Evolutionary conservation across 257 asterid species (phyloP), one percentile per base, ranked within the genome.

Genomic region (Solanum stenotomum): DNA sequence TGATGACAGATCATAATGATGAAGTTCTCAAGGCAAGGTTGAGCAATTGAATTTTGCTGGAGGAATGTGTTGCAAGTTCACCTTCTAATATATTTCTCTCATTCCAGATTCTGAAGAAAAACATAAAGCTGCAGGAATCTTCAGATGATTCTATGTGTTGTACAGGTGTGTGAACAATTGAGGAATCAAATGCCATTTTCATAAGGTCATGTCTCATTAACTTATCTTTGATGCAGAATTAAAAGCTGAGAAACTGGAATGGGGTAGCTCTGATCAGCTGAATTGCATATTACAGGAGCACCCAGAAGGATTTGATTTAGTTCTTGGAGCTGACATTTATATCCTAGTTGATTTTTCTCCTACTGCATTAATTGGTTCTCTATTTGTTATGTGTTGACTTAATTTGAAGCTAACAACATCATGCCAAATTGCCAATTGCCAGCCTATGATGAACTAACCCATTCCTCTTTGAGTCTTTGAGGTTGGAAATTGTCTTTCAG

Each of bases 291-390:
- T 97, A 91, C 90, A 91, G 88, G 89, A 67, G 89, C 96, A 91
- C 89, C 92, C 94, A 0, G 86, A 87, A 87, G 99, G 98, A 91
- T 97, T 96, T 87, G 98, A 97, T 91, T 92, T 96, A 88, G 91
- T 97, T 79, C 96, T 97, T 81, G 99, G 99, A 89, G 99, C 98
- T 85, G 99, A 97, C 94, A 97, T 97, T 78, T 97, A 96, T 96
- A 96, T 95, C 99, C 99, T 86, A 49, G 86, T 86, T 44, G 85
- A 13, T 89, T 61, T 44, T 34, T 86, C 29, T 86, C 88, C 16
- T 31, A 20, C 25, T 49, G 34, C 13, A 3, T 34, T 52, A 34
- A 74, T 74, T 72, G 40, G 37, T 82, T 87, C 61, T 86, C 29
- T 22, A 1, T 75, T 75, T 22, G 5, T 6, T 75, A 37, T 5